Conservation (phyloP, 768 basidiomycete genomes). For the Wakefieldia striispora region DNA sequence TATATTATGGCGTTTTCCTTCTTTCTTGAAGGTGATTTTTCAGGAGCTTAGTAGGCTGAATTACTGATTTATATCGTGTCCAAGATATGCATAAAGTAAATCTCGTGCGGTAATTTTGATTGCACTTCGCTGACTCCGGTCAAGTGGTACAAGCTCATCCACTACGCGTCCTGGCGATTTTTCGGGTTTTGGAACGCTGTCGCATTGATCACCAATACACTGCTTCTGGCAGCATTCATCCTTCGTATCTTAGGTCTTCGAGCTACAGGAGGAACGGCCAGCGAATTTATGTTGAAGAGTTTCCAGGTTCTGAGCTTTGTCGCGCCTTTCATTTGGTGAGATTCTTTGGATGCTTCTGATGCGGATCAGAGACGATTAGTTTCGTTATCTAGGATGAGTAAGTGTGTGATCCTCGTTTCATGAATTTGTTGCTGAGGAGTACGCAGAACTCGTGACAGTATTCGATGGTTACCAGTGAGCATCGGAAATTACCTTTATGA, state of each 20-base stretch:
- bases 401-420: constrained; percentile 27
- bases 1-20: constrained; percentile 81
- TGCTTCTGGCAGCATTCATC: constrained; percentile 72
- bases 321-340: constrained; percentile 84
- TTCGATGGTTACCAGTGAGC: constrained; percentile 78
- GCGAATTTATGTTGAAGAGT: constrained; percentile 54
- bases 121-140: not conserved
- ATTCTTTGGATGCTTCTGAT: constrained; percentile 1
- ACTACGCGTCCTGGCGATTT: constrained; percentile 77
- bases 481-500: not conserved
- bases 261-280: constrained; percentile 33
- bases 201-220: constrained; percentile 66
- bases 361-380: not conserved
- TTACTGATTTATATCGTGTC: constrained; percentile 22
- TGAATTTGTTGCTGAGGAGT: not conserved
- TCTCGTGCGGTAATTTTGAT: not conserved
- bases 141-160: constrained; percentile 68
- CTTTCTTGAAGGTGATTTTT: constrained; percentile 68
- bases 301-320: constrained; percentile 91
- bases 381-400: constrained; percentile 69
- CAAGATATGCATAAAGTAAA: constrained; percentile 27
- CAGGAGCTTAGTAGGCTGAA: constrained; percentile 35
- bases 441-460: constrained; percentile 69
- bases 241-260: constrained; percentile 63
- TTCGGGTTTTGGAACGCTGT: constrained; percentile 78